phyloP scores from a whole-genome alignment of 768 basidiomycete genomes.

The Mycena metata region DNA sequence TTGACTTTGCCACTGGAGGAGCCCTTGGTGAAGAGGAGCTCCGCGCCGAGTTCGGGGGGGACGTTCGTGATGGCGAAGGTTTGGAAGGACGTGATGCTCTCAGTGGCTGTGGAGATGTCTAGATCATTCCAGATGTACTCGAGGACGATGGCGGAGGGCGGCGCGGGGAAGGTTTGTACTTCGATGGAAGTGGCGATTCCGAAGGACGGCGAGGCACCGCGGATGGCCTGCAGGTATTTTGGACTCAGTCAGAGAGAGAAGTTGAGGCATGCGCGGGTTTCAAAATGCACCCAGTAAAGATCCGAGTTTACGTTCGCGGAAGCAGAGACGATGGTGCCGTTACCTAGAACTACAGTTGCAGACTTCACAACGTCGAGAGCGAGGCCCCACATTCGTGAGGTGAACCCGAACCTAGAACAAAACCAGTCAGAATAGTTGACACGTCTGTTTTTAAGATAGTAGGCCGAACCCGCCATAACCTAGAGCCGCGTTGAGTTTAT shows the following conservation, averaged over 20 bases:
- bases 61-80: constrained; percentile 48
- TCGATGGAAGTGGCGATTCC: constrained; percentile 56
- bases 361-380: constrained; percentile 60
- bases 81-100: constrained; percentile 50
- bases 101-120: constrained; percentile 47
- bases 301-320: constrained; percentile 55
- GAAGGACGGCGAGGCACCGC: constrained; percentile 55
- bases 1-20: constrained; percentile 46
- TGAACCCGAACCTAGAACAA: constrained; percentile 44
- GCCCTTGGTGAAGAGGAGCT: constrained; percentile 50
- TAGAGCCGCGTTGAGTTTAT: no score
- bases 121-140: constrained; percentile 51
- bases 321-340: constrained; percentile 57
- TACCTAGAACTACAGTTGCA: constrained; percentile 57
- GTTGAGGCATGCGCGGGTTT: constrained; percentile 6
- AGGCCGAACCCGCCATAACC: constrained; percentile 61
- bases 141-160: constrained; percentile 53
- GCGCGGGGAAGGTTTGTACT: constrained; percentile 53
- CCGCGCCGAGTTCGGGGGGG: constrained; percentile 50
- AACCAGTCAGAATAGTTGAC: constrained; percentile 27
- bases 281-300: constrained; percentile 63
- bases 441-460: constrained; percentile 26
- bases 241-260: constrained; percentile 2
- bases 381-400: constrained; percentile 64
- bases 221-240: constrained; percentile 48